Evolutionary conservation across 2,329 filamentous ascomycete species (phyloP), one percentile per base, ranked within the genome.

Genomic region (Diaporthe vexans): DNA sequence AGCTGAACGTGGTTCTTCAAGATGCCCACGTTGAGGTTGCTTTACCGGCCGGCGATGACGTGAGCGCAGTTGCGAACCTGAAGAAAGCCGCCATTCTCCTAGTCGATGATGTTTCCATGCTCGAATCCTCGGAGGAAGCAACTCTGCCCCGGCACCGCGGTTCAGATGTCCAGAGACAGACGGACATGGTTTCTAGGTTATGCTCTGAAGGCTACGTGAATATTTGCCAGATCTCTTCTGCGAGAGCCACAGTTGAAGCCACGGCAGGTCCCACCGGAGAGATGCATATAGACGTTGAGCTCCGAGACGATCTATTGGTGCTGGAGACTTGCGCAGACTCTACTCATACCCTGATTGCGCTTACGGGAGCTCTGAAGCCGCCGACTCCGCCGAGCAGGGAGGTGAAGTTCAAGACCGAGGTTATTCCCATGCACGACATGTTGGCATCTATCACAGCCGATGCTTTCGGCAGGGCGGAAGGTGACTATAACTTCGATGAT

Each of bases 271-370:
- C 86, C 1, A 88, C 91, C 48, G 90, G 88, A 0, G 88, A 91
- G 40, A 93, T 92, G 76, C 89, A 91, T 54, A 83, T 98, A 19
- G 93, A 97, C 77, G 88, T 98, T 1, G 94, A 97, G 76, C 85
- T 98, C 61, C 91, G 91, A 75, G 95, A 98, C 79, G 93, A 97
- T 77, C 88, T 99, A 1, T 87, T 99, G 71, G 92, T 99, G 46
- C 85, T 99, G 9, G 97, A 99, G 83, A 97, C 95, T 0, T 99
- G 97, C 79, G 97, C 97, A 40, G 97, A 99, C 83, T 99, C 97
- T 1, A 98, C 95, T 0, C 95, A 98, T 81, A 99, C 97, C 0
- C 88, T 99, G 19, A 93, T 98, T 70, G 88, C 90, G 2, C 89
- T 97, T 56, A 85, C 95, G 21, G 94, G 94, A 79, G 95, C 93